Conservation (phyloP, 768 basidiomycete species). For the Trametes villosa region DNA sequence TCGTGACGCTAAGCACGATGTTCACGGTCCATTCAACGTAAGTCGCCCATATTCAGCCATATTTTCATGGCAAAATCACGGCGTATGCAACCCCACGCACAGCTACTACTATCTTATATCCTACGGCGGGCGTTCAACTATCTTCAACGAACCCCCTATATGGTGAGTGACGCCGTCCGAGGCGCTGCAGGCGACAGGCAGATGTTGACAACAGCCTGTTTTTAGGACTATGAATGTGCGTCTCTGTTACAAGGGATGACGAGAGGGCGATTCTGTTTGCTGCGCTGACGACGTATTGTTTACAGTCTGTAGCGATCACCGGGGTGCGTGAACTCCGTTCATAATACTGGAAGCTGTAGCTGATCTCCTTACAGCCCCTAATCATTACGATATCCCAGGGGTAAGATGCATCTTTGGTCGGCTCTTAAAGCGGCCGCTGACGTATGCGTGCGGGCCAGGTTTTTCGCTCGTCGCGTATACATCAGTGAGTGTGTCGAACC, state of each 20-base stretch:
- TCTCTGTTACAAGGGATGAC: too few relatives aligned
- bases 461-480: constrained; percentile 15
- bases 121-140: background rate
- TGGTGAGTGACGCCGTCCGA: background rate
- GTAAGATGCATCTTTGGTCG: background rate
- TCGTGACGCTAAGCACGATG: background rate
- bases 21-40: background rate
- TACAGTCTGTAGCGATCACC: background rate
- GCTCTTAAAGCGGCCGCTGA: too few relatives aligned
- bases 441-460: background rate
- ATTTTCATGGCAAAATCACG: background rate
- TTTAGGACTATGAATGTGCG: background rate
- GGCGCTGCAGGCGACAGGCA: background rate
- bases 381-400: constrained; percentile 1
- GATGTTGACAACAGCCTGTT: background rate
- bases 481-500: too few relatives aligned
- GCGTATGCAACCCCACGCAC: background rate
- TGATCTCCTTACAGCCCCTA: background rate
- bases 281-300: background rate
- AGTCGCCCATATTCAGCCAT: background rate
- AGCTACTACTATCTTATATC: background rate
- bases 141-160: background rate
- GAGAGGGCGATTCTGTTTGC: too few relatives aligned
- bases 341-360: background rate
- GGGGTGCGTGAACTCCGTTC: background rate